Evolutionary conservation across 768 basidiomycete genomes (phyloP).

Genomic region (Crucibulum laeve): DNA sequence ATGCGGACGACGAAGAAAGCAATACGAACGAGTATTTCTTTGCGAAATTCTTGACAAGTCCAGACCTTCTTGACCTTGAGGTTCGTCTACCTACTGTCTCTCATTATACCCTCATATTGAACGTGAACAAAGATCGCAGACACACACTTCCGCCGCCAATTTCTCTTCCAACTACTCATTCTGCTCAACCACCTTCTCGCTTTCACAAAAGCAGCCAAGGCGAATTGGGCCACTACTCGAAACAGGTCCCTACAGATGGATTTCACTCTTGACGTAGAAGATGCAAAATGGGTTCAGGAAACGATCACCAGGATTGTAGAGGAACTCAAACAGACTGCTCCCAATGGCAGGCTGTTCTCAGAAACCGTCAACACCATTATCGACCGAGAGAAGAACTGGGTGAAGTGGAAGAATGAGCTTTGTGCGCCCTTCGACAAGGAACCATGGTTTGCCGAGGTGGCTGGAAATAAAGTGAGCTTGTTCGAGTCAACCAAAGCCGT

Average conservation of each 20-base stretch:
- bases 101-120: background rate
- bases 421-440: conserved; percentile 79
- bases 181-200: conserved; percentile 71
- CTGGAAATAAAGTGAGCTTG: conserved; percentile 47
- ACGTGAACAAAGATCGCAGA: conserved; percentile 64
- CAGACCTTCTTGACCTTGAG: conserved; percentile 84
- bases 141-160: conserved; percentile 89
- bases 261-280: conserved; percentile 64
- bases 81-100: conserved; percentile 31
- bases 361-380: conserved; percentile 71
- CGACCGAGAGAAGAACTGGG: conserved; percentile 86
- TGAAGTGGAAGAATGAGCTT: conserved; percentile 82
- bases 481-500: conserved; percentile 55
- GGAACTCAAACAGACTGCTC: conserved; percentile 69
- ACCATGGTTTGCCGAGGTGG: conserved; percentile 48
- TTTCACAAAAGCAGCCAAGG: conserved; percentile 68
- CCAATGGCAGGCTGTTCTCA: conserved; percentile 71
- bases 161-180: conserved; percentile 80
- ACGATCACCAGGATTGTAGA: conserved; percentile 53
- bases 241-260: conserved; percentile 84
- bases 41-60: conserved; percentile 88
- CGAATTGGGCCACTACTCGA: conserved; percentile 52
- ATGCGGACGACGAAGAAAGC: conserved; percentile 49
- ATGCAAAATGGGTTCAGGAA: conserved; percentile 77
- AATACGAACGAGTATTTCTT: conserved; percentile 79